Base-by-base conservation (phyloP, 805 yeast genomes). In the Candida silvicultrix region DNA sequence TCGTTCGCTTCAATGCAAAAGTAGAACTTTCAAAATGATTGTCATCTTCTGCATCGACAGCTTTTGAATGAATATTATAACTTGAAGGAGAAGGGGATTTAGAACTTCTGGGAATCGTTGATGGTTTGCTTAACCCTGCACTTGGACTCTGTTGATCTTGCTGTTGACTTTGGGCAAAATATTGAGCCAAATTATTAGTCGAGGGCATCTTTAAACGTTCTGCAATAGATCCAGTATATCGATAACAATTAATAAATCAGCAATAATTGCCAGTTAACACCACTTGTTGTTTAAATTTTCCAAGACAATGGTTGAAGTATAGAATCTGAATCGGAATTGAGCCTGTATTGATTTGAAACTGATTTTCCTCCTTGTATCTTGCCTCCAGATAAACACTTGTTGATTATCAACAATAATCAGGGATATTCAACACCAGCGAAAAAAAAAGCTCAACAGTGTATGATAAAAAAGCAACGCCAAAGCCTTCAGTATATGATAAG, bases 1-100 rank as follows among this genome's bases (percentile, higher is more conserved):
- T 74, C 31, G 96, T 88, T 59, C 96, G 69, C 57, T 87, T 88
- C 57, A 88, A 68, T 56, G 80, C 81, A 62, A 84, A 88, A 4
- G 92, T 76, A 6, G 87, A 76, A 47, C 74, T 77, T 45, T 79
- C 73, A 58, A 88, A 87, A 56, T 84, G 85, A 42, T 76, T 80
- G 48, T 81, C 87, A 61, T 81, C 81, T 40, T 76, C 71, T 5
- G 92, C 89, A 49, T 83, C 85, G 19, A 85, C 78, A 3, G 80
- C 80, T 40, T 53, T 53, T 3, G 64, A 59, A 5, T 53, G 57
- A 6, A 51, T 42, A 38, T 47, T 55, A 25, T 52, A 49, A 0
- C 50, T 22, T 14, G 46, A 40, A 18, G 44, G 18, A 11, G 38
- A 35, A 35, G 22, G 38, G 12, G 38, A 35, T 19, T 35, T 35